Base-by-base conservation (phyloP, 2,329 filamentous ascomycete genomes). In the Emergomyces pasteurianus region DNA sequence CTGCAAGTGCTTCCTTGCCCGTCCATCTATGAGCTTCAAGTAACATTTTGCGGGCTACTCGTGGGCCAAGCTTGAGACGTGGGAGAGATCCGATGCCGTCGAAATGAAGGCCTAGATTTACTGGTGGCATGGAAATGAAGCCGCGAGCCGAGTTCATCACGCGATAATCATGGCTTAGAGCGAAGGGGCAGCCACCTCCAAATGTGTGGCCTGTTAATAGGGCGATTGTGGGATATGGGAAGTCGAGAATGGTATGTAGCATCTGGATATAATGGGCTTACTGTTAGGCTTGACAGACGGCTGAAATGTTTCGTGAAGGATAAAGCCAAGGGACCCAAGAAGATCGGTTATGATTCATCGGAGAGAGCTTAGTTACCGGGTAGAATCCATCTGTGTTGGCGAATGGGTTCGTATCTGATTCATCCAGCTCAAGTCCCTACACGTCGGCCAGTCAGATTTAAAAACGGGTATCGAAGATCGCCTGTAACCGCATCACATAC, bases 341-440 rank as follows among this genome's bases (percentile, higher is more conserved):
- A 47, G 1, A 47, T 47, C 43, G 43, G 43, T 47, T 12, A 47
- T 2, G 43, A 66, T 34, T 34, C 49, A 18, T 52, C 16, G 14
- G 16, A 52, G 72, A 75, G 2, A 75, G 77, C 49, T 72, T 75
- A 53, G 78, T 76, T 23, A 83, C 82, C 58, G 84, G 83, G 12
- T 79, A 81, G 60, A 85, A 86, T 31, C 76, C 78, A 65, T 80
- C 83, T 18, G 77, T 76, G 46, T 86, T 84, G 71, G 78, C 83
- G 60, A 78, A 80, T 31, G 80, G 78, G 64, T 79, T 80, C 18
- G 73, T 75, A 55, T 78, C 76, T 12, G 68, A 65, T 64, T 80
- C 78, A 53, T 79, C 78, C 2, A 80, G 69, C 36, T 80, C 78
- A 16, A 80, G 68, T 1, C 77, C 78, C 60, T 70, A 53, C 12